Conservation (phyloP, 2,329 filamentous ascomycete species). For the Helotiales sp. region DNA sequence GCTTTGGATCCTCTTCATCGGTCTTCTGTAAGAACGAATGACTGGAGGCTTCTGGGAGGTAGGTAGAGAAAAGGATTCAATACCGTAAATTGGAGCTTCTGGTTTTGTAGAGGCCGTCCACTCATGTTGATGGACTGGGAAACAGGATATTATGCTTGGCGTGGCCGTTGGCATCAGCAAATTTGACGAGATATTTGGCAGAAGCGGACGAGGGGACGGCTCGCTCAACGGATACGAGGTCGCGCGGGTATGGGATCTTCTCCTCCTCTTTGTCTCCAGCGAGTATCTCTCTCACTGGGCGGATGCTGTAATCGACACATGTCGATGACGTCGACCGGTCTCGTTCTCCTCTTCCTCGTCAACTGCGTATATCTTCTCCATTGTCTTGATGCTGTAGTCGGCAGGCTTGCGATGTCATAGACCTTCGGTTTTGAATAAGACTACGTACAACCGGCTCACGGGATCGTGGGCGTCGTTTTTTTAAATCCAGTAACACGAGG, state of each 20-base stretch:
- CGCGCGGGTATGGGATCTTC: background rate
- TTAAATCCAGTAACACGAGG: too few species aligned
- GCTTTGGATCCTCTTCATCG: background rate
- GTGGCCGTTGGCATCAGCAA: background rate
- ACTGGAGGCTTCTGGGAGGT: background rate
- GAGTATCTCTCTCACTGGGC: background rate
- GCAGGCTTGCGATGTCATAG: background rate
- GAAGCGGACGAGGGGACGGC: background rate
- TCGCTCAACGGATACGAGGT: background rate
- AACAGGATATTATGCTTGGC: background rate
- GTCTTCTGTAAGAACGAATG: background rate
- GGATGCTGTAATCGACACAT: background rate
- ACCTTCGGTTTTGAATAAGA: background rate
- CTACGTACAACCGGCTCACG: too few species aligned
- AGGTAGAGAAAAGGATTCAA: background rate
- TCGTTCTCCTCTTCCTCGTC: background rate
- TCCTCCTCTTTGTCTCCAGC: background rate
- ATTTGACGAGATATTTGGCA: background rate
- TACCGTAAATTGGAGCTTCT: background rate
- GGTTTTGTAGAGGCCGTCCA: background rate
- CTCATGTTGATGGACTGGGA: too few species aligned
- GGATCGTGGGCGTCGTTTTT: too few species aligned
- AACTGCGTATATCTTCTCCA: background rate
- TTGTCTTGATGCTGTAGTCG: background rate
- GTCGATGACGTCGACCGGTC: background rate